Conservation (phyloP, 1,284 basidiomycete species). For the Ustilago curta region DNA sequence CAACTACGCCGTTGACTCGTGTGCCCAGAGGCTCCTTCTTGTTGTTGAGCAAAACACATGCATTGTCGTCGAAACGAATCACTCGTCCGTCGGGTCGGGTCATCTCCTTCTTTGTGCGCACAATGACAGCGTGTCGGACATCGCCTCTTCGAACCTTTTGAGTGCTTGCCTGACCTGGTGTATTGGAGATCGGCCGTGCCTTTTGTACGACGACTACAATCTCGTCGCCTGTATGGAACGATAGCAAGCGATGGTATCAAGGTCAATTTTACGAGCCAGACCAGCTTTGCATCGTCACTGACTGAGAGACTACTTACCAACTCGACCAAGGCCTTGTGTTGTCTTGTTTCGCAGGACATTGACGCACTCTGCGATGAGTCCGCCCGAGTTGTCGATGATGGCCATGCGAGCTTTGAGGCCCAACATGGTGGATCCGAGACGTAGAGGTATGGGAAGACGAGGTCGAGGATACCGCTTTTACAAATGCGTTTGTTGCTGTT, state of each 20-base stretch:
- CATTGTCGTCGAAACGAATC: conserved; percentile 96
- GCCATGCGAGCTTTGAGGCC: conserved; percentile 69
- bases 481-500: no score
- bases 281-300: not conserved
- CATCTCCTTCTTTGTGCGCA: conserved; percentile 86
- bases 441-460: not conserved
- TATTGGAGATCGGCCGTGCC: conserved; percentile 79
- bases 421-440: conserved; percentile 52
- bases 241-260: conserved; percentile 65
- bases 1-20: conserved; percentile 92
- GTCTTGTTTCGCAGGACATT: conserved; percentile 95
- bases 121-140: conserved; percentile 92
- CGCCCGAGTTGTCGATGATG: conserved; percentile 99
- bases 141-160: conserved; percentile 84
- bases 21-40: conserved; percentile 97
- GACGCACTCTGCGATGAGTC: conserved; percentile 93
- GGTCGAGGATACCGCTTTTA: not conserved
- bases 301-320: conserved; percentile 70
- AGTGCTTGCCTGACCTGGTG: conserved; percentile 71
- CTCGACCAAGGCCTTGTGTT: conserved; percentile 78
- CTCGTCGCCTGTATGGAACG: conserved; percentile 80
- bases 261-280: not conserved
- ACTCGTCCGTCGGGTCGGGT: conserved; percentile 86
- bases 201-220: conserved; percentile 95
- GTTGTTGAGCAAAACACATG: conserved; percentile 93